These are phyloP conservation scores for Ogataea degrootiae DNA, from an alignment of 805 yeast species.

Conservation along the genomic window DNA sequence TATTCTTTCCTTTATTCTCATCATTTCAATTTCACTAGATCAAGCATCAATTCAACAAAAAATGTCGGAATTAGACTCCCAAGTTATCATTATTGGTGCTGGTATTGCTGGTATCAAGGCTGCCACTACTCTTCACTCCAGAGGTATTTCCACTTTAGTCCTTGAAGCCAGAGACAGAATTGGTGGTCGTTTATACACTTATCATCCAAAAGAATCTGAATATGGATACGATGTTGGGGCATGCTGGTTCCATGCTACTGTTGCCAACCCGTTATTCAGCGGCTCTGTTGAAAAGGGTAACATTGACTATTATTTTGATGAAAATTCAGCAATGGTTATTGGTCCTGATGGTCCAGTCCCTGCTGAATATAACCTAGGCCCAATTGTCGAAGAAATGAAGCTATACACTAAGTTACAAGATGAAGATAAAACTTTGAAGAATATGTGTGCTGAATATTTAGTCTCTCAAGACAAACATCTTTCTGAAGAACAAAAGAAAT, in stretches of 20 bases:
- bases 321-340: slow-evolving; percentile 30
- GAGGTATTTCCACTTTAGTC: slow-evolving; percentile 33
- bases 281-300: slow-evolving; percentile 22
- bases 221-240: slow-evolving; percentile 45
- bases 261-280: slow-evolving; percentile 36
- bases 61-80: slow-evolving; percentile 7
- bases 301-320: slow-evolving; percentile 25
- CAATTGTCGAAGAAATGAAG: slow-evolving; percentile 31
- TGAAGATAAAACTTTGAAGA: slow-evolving; percentile 21
- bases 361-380: slow-evolving; percentile 26
- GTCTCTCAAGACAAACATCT: slow-evolving; percentile 13
- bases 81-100: slow-evolving; percentile 44
- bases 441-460: slow-evolving; percentile 22
- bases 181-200: slow-evolving; percentile 40
- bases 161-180: slow-evolving; percentile 43
- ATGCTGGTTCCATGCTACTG: slow-evolving; percentile 49
- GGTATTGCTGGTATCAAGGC: slow-evolving; percentile 51
- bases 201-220: slow-evolving; percentile 19
- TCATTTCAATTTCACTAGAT: no score
- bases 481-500: slow-evolving; percentile 23
- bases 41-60: not conserved
- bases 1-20: not conserved
- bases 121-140: slow-evolving; percentile 33
- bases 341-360: slow-evolving; percentile 25
- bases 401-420: slow-evolving; percentile 29